phyloP scores from a whole-genome alignment of 805 yeast species.

The Cyberlindnera veronae region DNA sequence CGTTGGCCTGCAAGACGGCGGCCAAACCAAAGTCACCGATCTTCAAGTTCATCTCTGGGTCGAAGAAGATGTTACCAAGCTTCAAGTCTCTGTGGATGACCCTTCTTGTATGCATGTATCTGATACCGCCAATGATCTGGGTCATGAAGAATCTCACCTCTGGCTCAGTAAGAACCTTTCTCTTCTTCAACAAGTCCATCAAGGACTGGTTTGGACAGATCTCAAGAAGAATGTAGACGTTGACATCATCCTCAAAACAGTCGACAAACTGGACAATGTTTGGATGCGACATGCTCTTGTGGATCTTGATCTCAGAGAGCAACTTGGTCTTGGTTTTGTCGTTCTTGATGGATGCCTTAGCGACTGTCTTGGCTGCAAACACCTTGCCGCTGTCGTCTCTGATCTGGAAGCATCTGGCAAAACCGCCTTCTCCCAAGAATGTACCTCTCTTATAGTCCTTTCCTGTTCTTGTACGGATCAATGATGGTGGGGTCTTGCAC shows the following conservation, averaged over 20 bases:
- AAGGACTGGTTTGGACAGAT: conserved; percentile 93
- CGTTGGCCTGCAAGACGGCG: conserved; percentile 73
- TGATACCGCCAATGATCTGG: conserved; percentile 91
- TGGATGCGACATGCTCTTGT: conserved; percentile 82
- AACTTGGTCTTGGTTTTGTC: conserved; percentile 84
- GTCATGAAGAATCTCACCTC: conserved; percentile 89
- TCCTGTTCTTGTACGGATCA: conserved; percentile 83
- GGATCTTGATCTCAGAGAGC: conserved; percentile 91
- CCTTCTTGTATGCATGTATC: conserved; percentile 85
- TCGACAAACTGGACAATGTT: conserved; percentile 91
- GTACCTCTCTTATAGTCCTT: conserved; percentile 87
- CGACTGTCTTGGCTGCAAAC: conserved; percentile 96
- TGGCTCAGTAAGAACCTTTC: conserved; percentile 84
- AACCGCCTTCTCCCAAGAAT: conserved; percentile 97
- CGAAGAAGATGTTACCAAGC: conserved; percentile 93
- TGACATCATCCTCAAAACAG: conserved; percentile 94
- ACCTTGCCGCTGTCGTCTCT: conserved; percentile 83
- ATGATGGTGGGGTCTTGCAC: conserved; percentile 95
- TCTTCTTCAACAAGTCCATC: conserved; percentile 84
- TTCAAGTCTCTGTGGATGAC: conserved; percentile 96
- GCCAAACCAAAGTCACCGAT: conserved; percentile 98
- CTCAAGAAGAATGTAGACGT: conserved; percentile 90
- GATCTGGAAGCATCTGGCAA: conserved; percentile 97
- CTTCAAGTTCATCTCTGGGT: conserved; percentile 88
- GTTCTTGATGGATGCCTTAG: conserved; percentile 87